Evolutionary conservation across 2,329 filamentous ascomycete genomes (phyloP).

Genomic region (Phialocephala subalpina): DNA sequence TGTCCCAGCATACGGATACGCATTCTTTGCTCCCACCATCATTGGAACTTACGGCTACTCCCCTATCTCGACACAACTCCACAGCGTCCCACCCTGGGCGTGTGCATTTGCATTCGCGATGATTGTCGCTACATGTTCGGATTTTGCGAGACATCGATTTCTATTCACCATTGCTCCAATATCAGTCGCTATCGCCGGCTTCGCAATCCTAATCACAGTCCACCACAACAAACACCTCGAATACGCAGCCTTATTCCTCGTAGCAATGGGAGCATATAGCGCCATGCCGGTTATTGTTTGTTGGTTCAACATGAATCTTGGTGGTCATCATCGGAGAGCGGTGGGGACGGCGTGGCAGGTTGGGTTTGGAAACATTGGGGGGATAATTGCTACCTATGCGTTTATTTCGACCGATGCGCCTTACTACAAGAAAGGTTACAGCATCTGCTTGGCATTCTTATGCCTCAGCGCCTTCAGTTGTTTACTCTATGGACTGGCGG

Average conservation of each 20-base stretch:
- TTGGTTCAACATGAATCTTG: slow-evolving; percentile 84
- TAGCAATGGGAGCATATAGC: slow-evolving; percentile 80
- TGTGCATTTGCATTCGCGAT: slow-evolving; percentile 83
- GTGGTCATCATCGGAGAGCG: slow-evolving; percentile 74
- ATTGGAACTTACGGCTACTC: slow-evolving; percentile 71
- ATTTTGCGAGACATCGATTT: slow-evolving; percentile 77
- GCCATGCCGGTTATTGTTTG: slow-evolving; percentile 91
- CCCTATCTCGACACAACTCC: slow-evolving; percentile 58
- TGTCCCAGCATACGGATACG: slow-evolving; percentile 80
- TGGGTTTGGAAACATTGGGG: slow-evolving; percentile 81
- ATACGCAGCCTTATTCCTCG: slow-evolving; percentile 83
- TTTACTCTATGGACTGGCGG: slow-evolving; percentile 64
- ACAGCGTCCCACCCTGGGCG: slow-evolving; percentile 66
- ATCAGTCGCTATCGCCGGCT: slow-evolving; percentile 74
- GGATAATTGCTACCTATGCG: slow-evolving; percentile 78
- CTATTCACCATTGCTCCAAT: slow-evolving; percentile 76
- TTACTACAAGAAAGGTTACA: slow-evolving; percentile 75
- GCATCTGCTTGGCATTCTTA: slow-evolving; percentile 78
- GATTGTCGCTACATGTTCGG: slow-evolving; percentile 75
- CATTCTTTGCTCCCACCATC: slow-evolving; percentile 79
- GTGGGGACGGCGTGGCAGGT: slow-evolving; percentile 81
- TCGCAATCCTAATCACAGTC: slow-evolving; percentile 76
- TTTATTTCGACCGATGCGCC: slow-evolving; percentile 75
- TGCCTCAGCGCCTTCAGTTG: slow-evolving; percentile 71
- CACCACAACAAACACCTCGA: slow-evolving; percentile 72